These are phyloP conservation scores for Pichia deserticola DNA, from an alignment of 805 yeast species.

Conservation along the genomic window DNA sequence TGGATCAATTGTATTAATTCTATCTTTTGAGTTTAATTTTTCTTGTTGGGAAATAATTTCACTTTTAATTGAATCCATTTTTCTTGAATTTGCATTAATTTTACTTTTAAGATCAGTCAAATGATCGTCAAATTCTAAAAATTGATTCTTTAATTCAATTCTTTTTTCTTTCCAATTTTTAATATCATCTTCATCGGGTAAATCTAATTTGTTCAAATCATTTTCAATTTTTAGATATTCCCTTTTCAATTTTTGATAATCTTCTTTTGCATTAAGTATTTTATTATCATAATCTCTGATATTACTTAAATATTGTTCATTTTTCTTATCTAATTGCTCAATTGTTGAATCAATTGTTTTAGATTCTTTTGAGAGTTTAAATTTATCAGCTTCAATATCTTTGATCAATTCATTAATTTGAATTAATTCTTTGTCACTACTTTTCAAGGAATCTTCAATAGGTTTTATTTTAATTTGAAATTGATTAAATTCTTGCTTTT, in stretches of 20 bases:
- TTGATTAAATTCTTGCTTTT: conserved; percentile 16
- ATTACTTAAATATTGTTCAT: conserved; percentile 26
- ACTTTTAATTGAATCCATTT: conserved; percentile 15
- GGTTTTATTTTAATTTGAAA: conserved; percentile 21
- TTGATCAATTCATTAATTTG: conserved; percentile 5
- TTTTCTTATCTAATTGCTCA: conserved; percentile 17
- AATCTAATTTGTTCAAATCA: conserved; percentile 10
- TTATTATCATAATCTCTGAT: conserved; percentile 29
- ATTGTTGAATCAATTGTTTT: conserved; percentile 5
- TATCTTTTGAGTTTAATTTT: conserved; percentile 40
- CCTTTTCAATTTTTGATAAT: conserved; percentile 23
- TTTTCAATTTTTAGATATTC: conserved; percentile 11
- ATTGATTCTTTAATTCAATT: conserved; percentile 18
- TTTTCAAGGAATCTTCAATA: conserved; percentile 15
- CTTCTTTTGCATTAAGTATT: conserved; percentile 31
- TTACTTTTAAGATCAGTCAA: conserved; percentile 13
- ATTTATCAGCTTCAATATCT: neutral
- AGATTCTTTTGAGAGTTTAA: neutral
- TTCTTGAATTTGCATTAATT: conserved; percentile 7
- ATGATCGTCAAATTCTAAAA: conserved; percentile 15
- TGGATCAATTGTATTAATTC: conserved; percentile 38
- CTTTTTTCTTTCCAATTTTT: conserved; percentile 21
- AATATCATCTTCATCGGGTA: conserved; percentile 15
- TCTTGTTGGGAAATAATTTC: conserved; percentile 12
- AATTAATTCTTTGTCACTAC: conserved; percentile 6